Conservation (phyloP, 2,329 filamentous ascomycete genomes). For the Myrmaecium sp. region DNA sequence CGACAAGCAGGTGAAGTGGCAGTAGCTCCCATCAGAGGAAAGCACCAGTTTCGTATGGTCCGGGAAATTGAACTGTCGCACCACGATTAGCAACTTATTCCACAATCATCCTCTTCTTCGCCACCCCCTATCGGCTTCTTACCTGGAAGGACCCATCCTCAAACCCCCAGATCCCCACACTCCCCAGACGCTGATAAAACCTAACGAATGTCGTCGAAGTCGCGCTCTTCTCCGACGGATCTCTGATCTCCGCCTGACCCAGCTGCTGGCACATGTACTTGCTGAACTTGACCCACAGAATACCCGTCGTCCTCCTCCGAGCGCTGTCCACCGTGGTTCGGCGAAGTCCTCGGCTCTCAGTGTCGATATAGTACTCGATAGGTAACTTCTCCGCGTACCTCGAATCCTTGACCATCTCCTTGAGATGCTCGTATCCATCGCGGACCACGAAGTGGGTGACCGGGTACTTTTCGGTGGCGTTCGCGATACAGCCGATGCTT, state of each 20-base stretch:
- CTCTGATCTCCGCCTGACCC: slow-evolving; percentile 22
- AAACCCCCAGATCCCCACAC: slow-evolving; percentile 69
- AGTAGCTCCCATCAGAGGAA: slow-evolving; percentile 55
- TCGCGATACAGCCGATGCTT: slow-evolving; percentile 51
- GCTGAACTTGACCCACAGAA: slow-evolving; percentile 51
- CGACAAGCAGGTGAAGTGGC: slow-evolving; percentile 62
- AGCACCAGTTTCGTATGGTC: slow-evolving; percentile 76
- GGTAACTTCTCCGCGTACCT: slow-evolving; percentile 25
- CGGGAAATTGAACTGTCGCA: slow-evolving; percentile 62
- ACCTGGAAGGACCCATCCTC: slow-evolving; percentile 64
- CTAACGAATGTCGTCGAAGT: slow-evolving; percentile 38
- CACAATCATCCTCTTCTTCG: slow-evolving; percentile 1
- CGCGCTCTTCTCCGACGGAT: slow-evolving; percentile 19
- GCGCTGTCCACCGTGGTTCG: slow-evolving; percentile 44
- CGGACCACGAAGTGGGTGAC: slow-evolving; percentile 57
- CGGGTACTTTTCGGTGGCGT: slow-evolving; percentile 31
- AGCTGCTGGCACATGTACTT: slow-evolving; percentile 44
- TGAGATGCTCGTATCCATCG: slow-evolving; percentile 53
- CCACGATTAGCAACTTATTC: slow-evolving; percentile 9
- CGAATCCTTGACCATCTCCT: slow-evolving; percentile 46
- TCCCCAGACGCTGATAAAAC: slow-evolving; percentile 68
- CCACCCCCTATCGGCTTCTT: slow-evolving; percentile 9
- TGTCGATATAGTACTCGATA: slow-evolving; percentile 59
- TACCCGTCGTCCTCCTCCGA: slow-evolving; percentile 37
- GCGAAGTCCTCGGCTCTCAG: slow-evolving; percentile 44